Evolutionary conservation across 768 basidiomycete genomes (phyloP), one percentile per base, ranked within the genome.

Genomic region (Russula dissimulans): DNA sequence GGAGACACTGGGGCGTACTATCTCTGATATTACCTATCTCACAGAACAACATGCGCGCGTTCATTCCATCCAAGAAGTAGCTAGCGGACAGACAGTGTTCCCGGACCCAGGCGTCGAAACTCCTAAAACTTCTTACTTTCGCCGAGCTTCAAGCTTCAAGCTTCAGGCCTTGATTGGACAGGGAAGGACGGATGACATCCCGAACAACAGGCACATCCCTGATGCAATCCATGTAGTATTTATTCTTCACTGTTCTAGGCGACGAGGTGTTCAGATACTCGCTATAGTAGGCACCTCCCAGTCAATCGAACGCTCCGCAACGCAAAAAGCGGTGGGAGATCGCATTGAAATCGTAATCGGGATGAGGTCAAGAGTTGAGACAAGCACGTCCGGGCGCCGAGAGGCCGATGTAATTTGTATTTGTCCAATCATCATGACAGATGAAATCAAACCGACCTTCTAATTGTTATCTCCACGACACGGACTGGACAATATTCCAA

Each of bases 161-260:
- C 72, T 91, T 55, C 81, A 87, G 66, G 76, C 77, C 39, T 74
- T 91, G 60, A 87, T 91, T 60, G 81, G 87, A 66, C 75, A 85
- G 18, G 89, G 88, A 17, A 81, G 78, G 63, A 79, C 81, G 4
- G 86, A 88, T 64, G 73, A 83, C 68, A 89, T 91, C 41, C 89
- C 89, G 1, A 87, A 91, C 67, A 91, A 90, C 69, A 87, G 84
- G 65, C 61, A 77, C 55, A 88, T 91, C 47, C 82, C 85, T 0
- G 77, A 85, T n/a, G 73, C 69, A 2, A 65, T 91, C 39, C 87
- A 85, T 72, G 89, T 88, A 67, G 63, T 54, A 81, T 39, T 15
- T 9, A 29, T 9, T 31, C 43, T 1, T 51, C 14, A 32, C 51
- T 63, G 42, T 54, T 61, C 42, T 36, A 34, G 42, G 29, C 43